Evolutionary conservation across 495 filamentous ascomycete genomes (phyloP).

Genomic region (Chaetomium fimeti): DNA sequence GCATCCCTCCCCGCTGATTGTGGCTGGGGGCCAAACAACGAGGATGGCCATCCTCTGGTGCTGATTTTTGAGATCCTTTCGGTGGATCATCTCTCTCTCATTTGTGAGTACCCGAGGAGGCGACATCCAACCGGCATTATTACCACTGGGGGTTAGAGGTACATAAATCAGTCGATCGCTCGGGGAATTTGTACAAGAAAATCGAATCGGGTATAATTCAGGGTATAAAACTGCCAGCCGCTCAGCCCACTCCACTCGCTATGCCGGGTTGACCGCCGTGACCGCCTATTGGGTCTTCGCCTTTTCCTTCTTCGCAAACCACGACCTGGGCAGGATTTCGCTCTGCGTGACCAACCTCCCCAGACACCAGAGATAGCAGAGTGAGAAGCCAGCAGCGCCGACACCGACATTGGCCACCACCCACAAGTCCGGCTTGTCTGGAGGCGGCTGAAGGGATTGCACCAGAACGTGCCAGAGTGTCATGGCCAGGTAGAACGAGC

Average conservation of each 20-base stretch:
- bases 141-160: too few relatives aligned
- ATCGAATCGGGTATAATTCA: constrained; percentile 4
- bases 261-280: not conserved
- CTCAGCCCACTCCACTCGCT: not conserved
- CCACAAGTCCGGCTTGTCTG: constrained; percentile 86
- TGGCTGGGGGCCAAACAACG: not conserved
- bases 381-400: constrained; percentile 76
- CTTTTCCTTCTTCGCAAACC: constrained; percentile 35
- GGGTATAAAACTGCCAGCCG: constrained; percentile 19
- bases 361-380: constrained; percentile 89
- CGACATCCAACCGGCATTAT: too few relatives aligned
- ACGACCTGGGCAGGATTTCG: constrained; percentile 36
- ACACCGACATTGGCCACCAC: constrained; percentile 84
- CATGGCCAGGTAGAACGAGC: constrained; percentile 73
- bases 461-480: constrained; percentile 76
- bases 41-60: not conserved
- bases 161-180: not conserved
- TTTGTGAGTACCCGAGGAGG: not conserved
- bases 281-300: constrained; percentile 39
- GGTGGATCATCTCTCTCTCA: not conserved
- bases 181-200: not conserved
- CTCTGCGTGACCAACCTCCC: constrained; percentile 67
- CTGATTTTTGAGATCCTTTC: not conserved
- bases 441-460: constrained; percentile 61
- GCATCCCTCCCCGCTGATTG: not conserved